Percentiles rank a stretch among this genome's conserved stretches.
Evolutionary conservation across 805 yeast genomes (phyloP).

Genomic region (Ogataea zsoltii): DNA sequence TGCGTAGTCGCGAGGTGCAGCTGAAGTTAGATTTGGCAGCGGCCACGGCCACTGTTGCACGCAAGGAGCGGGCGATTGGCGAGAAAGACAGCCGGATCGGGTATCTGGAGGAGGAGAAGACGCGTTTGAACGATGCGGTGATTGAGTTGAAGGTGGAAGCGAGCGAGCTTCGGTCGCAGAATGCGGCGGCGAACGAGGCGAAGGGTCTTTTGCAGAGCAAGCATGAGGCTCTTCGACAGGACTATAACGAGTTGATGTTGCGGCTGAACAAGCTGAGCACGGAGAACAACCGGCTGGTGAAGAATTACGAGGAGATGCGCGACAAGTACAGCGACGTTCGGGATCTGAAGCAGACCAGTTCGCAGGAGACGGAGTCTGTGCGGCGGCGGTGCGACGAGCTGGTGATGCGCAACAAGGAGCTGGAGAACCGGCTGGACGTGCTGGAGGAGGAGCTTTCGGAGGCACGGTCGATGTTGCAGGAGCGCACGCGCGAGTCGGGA

Average conservation of each 20-base stretch:
- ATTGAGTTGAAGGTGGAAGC: constrained; percentile 42
- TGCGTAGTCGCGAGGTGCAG: constrained; percentile 43
- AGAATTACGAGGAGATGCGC: constrained; percentile 41
- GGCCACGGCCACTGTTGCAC: constrained; percentile 42
- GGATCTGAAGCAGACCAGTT: constrained; percentile 26
- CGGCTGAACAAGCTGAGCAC: constrained; percentile 43
- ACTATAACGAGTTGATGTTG: constrained; percentile 35
- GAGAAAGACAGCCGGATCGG: constrained; percentile 40
- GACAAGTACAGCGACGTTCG: constrained; percentile 40
- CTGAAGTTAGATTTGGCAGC: constrained; percentile 51
- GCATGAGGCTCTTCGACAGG: constrained; percentile 40
- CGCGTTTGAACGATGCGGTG: constrained; percentile 39
- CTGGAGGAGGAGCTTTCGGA: constrained; percentile 85
- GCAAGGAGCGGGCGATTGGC: constrained; percentile 43
- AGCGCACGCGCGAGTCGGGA: constrained; percentile 75
- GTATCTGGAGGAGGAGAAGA: constrained; percentile 40
- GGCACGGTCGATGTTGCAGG: constrained; percentile 68
- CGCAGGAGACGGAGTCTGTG: constrained; percentile 47
- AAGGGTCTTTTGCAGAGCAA: constrained; percentile 43
- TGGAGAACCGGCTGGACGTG: constrained; percentile 57
- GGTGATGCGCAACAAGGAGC: constrained; percentile 64
- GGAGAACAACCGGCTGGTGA: constrained; percentile 42
- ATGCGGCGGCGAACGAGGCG: constrained; percentile 37
- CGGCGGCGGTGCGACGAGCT: constrained; percentile 76
- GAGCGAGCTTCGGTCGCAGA: constrained; percentile 40